Evolutionary conservation across 2,329 filamentous ascomycete species (phyloP), one percentile per base, ranked within the genome.

Genomic region (Cladosporium sp.): DNA sequence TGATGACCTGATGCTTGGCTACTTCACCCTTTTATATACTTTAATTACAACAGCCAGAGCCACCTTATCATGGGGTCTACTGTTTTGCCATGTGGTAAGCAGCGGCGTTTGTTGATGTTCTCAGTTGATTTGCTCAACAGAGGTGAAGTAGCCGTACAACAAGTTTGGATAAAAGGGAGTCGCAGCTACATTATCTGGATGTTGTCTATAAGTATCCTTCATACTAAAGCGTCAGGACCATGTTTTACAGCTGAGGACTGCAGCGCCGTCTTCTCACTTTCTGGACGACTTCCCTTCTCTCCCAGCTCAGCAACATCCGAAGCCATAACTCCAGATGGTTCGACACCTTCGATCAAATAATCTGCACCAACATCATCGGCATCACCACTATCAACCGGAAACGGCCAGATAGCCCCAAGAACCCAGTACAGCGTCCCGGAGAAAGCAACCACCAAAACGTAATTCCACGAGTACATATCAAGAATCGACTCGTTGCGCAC

Each of bases 391-490:
- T 53, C 25, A 10, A 58, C 53, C 18, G 62, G 51, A 26, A 64
- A 26, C 2, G 62, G 54, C 23, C 21, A 58, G 13, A 64, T 58
- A 14, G 53, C 46, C 4, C 26, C 32, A 7, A 64, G 46, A 58
- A 54, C 32, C 62, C 62, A 64, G 26, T 64, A 64, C 7, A 64
- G 10, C 28, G 39, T 16, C 8, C 32, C 62, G 16, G 62, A 64
- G 46, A 64, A 64, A 25, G 53, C 53, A 18, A 64, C 53, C 5
- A 64, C 53, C 34, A 64, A 23, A 2, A 64, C 54, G 26, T 64
- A 58, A 39, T 64, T 64, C 62, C 62, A 64, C 51, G 62, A 64
- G 32, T 64, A 64, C 62, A 64, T 49, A 25, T 58, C 18, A 11
- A 64, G 53, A 5, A 64, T 64, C 13, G 53, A 46, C 2, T 16